Conservation (phyloP, 768 basidiomycete species). For the Xanthoconium stramineum region DNA sequence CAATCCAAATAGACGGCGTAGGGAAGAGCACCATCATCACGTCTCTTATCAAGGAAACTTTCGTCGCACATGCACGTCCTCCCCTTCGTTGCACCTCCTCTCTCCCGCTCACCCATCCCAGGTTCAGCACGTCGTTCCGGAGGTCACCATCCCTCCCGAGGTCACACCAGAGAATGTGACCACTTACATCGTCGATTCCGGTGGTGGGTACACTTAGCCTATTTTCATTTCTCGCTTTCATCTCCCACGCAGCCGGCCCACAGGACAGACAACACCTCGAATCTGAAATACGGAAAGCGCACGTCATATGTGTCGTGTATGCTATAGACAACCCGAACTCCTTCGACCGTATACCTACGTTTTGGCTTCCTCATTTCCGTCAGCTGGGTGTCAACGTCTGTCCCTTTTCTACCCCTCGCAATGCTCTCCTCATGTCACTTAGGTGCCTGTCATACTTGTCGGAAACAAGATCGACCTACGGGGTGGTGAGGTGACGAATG, state of each 20-base stretch:
- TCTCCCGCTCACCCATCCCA: slow-evolving; percentile 29
- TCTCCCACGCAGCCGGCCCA: slow-evolving; percentile 59
- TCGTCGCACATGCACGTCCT: slow-evolving; percentile 74
- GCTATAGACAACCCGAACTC: slow-evolving; percentile 95
- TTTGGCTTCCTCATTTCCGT: slow-evolving; percentile 95
- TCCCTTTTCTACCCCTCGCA: slow-evolving; percentile 6
- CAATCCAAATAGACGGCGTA: slow-evolving; percentile 72
- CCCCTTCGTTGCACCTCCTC: not conserved
- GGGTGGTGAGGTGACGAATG: slow-evolving; percentile 90
- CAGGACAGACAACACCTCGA: slow-evolving; percentile 88
- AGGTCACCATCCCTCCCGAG: slow-evolving; percentile 97
- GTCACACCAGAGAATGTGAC: slow-evolving; percentile 98
- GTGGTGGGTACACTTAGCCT: slow-evolving; percentile 53
- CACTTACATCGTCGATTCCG: slow-evolving; percentile 96
- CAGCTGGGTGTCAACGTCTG: slow-evolving; percentile 92
- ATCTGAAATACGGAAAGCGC: slow-evolving; percentile 93
- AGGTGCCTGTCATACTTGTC: slow-evolving; percentile 96
- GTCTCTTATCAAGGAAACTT: slow-evolving; percentile 94
- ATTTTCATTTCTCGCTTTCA: slow-evolving; percentile 3
- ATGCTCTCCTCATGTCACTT: slow-evolving; percentile 8
- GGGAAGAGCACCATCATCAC: slow-evolving; percentile 98
- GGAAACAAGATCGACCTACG: slow-evolving; percentile 98
- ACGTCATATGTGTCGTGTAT: slow-evolving; percentile 98
- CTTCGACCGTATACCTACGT: slow-evolving; percentile 96
- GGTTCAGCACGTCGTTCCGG: slow-evolving; percentile 95